These are phyloP conservation scores for Russula vinacea DNA, from an alignment of 768 basidiomycete genomes.

Conservation along the genomic window DNA sequence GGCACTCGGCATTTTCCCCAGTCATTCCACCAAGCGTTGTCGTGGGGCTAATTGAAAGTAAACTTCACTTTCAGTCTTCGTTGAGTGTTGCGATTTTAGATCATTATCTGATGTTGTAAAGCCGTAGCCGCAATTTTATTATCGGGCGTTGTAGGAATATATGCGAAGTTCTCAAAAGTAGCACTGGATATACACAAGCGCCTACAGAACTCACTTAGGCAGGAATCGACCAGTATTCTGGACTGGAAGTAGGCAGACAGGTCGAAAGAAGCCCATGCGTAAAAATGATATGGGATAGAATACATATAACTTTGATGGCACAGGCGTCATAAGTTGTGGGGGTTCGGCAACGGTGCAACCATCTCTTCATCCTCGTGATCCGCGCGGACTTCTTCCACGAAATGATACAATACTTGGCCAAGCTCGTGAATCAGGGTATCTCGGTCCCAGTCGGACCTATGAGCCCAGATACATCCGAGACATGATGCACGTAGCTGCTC, in stretches of 20 bases:
- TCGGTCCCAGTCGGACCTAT: slow-evolving; percentile 80
- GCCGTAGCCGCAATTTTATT: neutral
- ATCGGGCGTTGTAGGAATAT: slow-evolving; percentile 14
- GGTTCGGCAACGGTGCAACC: slow-evolving; percentile 5
- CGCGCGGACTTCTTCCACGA: slow-evolving; percentile 58
- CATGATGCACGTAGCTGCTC: slow-evolving; percentile 90
- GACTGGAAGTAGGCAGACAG: neutral
- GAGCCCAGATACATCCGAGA: slow-evolving; percentile 78
- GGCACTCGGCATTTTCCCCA: slow-evolving; percentile 71
- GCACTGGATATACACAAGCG: neutral
- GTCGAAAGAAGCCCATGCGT: slow-evolving; percentile 12
- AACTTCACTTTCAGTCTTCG: no score
- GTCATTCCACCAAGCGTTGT: no score
- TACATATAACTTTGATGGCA: slow-evolving; percentile 26
- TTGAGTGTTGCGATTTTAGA: slow-evolving; percentile 36
- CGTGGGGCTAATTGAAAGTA: no score
- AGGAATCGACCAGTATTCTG: slow-evolving; percentile 3
- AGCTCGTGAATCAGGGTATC: slow-evolving; percentile 60
- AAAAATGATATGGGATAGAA: slow-evolving; percentile 15
- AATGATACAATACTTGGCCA: slow-evolving; percentile 53
- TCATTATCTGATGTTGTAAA: no score
- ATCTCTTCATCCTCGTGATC: slow-evolving; percentile 29
- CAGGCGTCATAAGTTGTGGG: slow-evolving; percentile 5
- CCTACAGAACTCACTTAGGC: neutral
- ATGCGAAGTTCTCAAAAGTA: neutral